Evolutionary conservation across 2,329 filamentous ascomycete species (phyloP), one percentile per base, ranked within the genome.

Genomic region (Zalaria obscura): DNA sequence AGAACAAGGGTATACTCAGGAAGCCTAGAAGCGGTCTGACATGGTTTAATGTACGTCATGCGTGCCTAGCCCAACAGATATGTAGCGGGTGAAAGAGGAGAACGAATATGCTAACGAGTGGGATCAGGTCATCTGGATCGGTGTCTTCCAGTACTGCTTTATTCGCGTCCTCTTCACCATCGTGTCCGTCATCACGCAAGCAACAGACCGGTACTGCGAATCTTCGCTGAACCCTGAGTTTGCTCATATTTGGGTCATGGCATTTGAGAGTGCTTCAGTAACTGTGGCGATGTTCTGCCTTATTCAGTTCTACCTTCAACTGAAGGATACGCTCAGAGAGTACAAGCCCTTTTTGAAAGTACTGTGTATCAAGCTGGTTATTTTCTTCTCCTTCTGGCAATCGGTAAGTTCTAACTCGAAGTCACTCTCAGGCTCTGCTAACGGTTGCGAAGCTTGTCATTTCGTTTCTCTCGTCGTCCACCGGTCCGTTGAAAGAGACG

Each of bases 371-470:
- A 93, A 93, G 62, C 71, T 93, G 27, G 85, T 93, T 55, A 86
- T 93, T 54, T 93, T 93, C 67, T 72, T 94, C 50, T 87, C 80
- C 31, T 93, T 93, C 61, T 93, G 86, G 86, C 86, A 94, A 55
- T 68, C 66, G 28, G 67, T 71, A 52, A 49, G 63, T 47, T 32
- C 32, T 36, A 26, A 32, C 29, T 7, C 29, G n/a, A n/a, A n/a
- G n/a, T 7, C 29, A n/a, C n/a, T 7, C 7, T 7, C n/a, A 7
- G n/a, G n/a, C 37, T 34, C 27, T 40, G 45, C 43, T 51, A 39
- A 42, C 25, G n/a, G 9, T 28, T 25, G 39, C 11, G 36, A 43
- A 68, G 60, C 70, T 72, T 52, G 50, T 76, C 40, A 77, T 83
- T 48, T 76, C 70, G 18, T 67, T 80, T 44, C 63, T 82, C 18